phyloP scores from a whole-genome alignment of 352 stramenopile genomes.

The Salisapilia sapeloensis region DNA sequence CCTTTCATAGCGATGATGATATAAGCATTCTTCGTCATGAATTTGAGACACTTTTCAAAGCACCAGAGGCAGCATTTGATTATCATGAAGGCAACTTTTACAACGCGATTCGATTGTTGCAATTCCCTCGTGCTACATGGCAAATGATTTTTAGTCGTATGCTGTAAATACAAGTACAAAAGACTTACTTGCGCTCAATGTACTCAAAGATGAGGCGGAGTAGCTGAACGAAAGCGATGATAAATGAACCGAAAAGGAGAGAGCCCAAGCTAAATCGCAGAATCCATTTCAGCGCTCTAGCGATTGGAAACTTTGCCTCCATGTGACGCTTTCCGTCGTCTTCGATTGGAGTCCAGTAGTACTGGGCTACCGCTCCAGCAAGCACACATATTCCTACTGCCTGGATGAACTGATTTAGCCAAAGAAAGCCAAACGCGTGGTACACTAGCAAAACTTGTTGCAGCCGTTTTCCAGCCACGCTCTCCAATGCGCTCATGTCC shows the following conservation, averaged over 20 bases:
- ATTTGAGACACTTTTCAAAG: slow-evolving; percentile 92
- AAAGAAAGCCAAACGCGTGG: slow-evolving; percentile 93
- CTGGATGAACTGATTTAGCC: slow-evolving; percentile 92
- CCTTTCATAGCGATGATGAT: slow-evolving; percentile 77
- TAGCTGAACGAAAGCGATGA: slow-evolving; percentile 95
- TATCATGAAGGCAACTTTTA: slow-evolving; percentile 69
- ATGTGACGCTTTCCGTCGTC: slow-evolving; percentile 15
- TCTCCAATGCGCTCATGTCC: slow-evolving; percentile 8
- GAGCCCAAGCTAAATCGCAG: slow-evolving; percentile 88
- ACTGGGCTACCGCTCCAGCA: slow-evolving; percentile 80
- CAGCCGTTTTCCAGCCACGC: slow-evolving; percentile 15
- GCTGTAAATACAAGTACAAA: background rate
- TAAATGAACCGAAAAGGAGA: slow-evolving; percentile 90
- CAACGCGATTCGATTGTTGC: slow-evolving; percentile 45
- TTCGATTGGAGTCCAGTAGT: slow-evolving; percentile 79
- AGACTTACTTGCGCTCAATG: slow-evolving; percentile 81
- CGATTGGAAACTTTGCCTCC: slow-evolving; percentile 43
- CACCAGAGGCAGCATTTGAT: slow-evolving; percentile 91
- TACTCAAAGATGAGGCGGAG: slow-evolving; percentile 88
- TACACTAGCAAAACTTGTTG: slow-evolving; percentile 47
- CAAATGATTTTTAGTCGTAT: background rate
- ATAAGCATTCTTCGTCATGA: slow-evolving; percentile 94
- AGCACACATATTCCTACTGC: slow-evolving; percentile 90
- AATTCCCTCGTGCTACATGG: slow-evolving; percentile 64
- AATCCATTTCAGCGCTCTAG: slow-evolving; percentile 29